Conservation (phyloP, 202 grass and related monocot species). For the Brachypodium distachyon region DNA sequence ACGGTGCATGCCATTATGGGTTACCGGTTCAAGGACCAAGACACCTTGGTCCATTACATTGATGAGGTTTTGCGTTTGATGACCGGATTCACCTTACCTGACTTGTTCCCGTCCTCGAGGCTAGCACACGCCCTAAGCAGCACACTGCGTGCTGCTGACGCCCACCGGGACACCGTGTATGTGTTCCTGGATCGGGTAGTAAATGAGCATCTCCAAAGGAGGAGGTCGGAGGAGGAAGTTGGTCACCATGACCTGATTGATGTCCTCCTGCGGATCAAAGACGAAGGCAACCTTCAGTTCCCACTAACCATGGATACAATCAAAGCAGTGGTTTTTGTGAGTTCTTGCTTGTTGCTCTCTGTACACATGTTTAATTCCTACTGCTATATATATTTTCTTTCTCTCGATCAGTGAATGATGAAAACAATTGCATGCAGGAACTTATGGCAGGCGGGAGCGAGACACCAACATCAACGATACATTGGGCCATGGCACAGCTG, state of each 20-base stretch:
- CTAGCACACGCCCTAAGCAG: neutral
- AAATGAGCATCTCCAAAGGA: neutral
- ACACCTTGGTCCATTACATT: slow-evolving; percentile 5
- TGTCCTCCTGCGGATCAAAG: slow-evolving; percentile 10
- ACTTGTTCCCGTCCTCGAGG: slow-evolving; percentile 29
- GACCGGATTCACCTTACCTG: neutral
- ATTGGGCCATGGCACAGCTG: neutral
- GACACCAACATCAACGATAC: neutral
- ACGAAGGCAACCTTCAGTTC: neutral
- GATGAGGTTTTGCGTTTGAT: neutral
- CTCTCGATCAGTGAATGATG: too few species aligned
- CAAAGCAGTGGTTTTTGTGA: neutral
- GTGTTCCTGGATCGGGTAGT: neutral
- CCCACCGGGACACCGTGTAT: neutral
- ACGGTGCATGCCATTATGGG: slow-evolving; percentile 8
- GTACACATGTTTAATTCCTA: neutral
- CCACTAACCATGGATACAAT: neutral
- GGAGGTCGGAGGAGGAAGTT: too few species aligned
- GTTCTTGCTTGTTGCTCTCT: neutral
- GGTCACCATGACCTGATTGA: neutral
- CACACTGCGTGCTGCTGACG: neutral
- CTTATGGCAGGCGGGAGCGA: neutral
- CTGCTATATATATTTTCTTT: neutral
- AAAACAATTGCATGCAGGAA: neutral
- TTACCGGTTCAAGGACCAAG: slow-evolving; percentile 12